Evolutionary conservation across 345 rosid genomes (phyloP).

Genomic region (Lepidium aucheri): DNA sequence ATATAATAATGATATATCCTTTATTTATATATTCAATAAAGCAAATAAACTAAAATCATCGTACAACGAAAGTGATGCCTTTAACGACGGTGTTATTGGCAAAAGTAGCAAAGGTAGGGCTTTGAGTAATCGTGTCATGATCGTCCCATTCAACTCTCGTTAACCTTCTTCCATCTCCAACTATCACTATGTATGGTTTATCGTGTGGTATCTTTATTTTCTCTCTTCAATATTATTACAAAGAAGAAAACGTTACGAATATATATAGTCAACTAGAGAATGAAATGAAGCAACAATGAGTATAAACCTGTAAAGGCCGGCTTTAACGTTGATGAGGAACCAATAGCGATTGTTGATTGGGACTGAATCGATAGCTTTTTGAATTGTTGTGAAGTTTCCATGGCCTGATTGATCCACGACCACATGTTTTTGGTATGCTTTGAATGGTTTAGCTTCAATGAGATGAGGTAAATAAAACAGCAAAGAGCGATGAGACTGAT

Average conservation of each 20-base stretch:
- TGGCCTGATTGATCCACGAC: conserved; percentile 41
- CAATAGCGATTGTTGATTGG: conserved; percentile 40
- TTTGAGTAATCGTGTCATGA: too few relatives aligned
- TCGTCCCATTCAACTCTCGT: conserved; percentile 68
- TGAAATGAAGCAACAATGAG: background rate
- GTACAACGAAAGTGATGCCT: conserved; percentile 31
- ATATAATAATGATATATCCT: too few relatives aligned
- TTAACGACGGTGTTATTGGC: conserved; percentile 58
- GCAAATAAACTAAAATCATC: background rate
- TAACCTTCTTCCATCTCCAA: conserved; percentile 44
- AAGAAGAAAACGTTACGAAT: background rate
- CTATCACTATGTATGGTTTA: conserved; percentile 53
- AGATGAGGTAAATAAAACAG: background rate
- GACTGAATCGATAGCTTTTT: conserved; percentile 51
- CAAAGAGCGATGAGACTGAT: background rate
- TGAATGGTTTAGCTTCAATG: background rate
- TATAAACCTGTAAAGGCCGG: conserved; percentile 45
- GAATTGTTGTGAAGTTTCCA: conserved; percentile 49
- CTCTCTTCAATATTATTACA: conserved; percentile 40
- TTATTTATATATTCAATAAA: background rate
- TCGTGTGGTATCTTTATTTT: conserved; percentile 57
- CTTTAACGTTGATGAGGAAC: conserved; percentile 43
- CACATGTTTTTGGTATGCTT: conserved; percentile 9
- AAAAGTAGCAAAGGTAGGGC: conserved; percentile 53
- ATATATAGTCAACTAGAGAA: too few relatives aligned